Evolutionary conservation across 164 flowering plant species (phyloP), one percentile per base, ranked within the genome.

Genomic region (Dillenia suffruticosa): DNA sequence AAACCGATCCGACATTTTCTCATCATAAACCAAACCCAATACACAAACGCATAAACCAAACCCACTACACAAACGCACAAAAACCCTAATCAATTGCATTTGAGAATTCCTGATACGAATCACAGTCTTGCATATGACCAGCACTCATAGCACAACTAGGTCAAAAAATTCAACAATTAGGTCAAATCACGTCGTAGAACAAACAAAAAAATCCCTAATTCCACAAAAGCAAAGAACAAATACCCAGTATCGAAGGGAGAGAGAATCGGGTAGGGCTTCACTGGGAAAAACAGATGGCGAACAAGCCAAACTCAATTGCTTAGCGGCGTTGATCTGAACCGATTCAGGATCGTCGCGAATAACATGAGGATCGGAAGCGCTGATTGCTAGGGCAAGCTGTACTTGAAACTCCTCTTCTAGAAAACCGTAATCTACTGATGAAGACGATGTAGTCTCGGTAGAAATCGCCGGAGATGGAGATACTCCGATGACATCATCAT

Each of bases 321-420:
- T 82, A 16, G 89, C 96, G 3, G 89, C 96, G 53, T 88, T 86
- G 90, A 94, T 94, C 92, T 91, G 96, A 10, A 83, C 90, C 1
- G 91, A 75, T 56, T 89, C 98, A 11, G 85, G 74, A 61, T 90
- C 93, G 44, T 77, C 76, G 3, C 73, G 67, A 2, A 32, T 32
- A 32, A 72, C 54, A 68, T 75, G 86, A 3, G 86, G 82, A 77
- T 83, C 92, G 61, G 99, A 94, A 2, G 90, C 99, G 63, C 96
- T 89, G n/a, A 94, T 84, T 50, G 99, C 99, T 58, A 94, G 63
- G 44, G 99, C 99, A 58, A 94, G 76, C 77, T 94, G 96, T 43
- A 94, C 82, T 68, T 94, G 97, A 70, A 81, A 94, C 79, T 94
- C 99, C 86, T 94, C 99, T 67, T 94, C 97, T 67, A 87, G 72